These are phyloP conservation scores for Eucalyptus marginata DNA, from an alignment of 345 rosid genomes.

Conservation along the genomic window DNA sequence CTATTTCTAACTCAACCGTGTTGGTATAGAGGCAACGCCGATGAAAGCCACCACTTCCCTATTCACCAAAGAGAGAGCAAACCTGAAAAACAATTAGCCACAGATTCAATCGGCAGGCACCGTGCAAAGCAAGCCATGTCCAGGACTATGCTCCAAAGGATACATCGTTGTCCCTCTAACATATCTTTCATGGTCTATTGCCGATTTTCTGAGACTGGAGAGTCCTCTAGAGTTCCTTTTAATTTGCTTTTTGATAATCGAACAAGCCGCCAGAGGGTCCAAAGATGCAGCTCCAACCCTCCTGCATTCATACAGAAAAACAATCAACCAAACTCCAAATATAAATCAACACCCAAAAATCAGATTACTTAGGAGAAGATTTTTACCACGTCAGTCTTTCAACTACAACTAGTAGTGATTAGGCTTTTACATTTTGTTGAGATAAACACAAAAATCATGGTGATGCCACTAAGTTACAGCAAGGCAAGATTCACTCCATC, in stretches of 20 bases:
- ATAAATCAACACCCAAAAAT: neutral
- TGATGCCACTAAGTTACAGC: neutral
- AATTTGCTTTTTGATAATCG: conserved; percentile 1
- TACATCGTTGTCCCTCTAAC: conserved; percentile 3
- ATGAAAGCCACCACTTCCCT: neutral
- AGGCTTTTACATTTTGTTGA: neutral
- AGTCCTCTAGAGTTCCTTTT: neutral
- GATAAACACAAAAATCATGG: neutral
- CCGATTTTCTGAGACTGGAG: neutral
- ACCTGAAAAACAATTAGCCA: neutral
- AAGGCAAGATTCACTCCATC: neutral
- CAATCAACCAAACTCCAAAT: neutral
- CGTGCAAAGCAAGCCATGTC: conserved; percentile 4
- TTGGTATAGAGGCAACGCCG: neutral
- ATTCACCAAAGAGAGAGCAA: neutral
- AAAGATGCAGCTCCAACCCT: conserved; percentile 6
- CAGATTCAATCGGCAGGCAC: neutral
- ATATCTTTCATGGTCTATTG: neutral
- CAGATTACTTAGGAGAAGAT: neutral
- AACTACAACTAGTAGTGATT: neutral
- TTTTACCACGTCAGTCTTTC: neutral
- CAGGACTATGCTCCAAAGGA: conserved; percentile 8
- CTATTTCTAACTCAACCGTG: neutral
- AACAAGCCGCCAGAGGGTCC: conserved; percentile 4
- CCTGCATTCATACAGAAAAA: neutral